Base-by-base conservation (phyloP, 306 rosid species). In the Acacia crassicarpa region DNA sequence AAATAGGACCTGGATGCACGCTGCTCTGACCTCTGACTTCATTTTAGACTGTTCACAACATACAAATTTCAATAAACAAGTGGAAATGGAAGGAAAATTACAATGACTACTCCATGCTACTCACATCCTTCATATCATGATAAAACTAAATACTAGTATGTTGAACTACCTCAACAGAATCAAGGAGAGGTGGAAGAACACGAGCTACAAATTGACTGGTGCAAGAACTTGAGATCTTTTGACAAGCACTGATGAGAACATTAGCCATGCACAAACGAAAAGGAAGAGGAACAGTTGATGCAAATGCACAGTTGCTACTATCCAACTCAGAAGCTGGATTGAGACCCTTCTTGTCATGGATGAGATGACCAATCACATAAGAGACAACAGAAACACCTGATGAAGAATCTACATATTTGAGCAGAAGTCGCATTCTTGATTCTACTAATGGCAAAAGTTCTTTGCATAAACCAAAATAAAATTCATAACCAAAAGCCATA, bases 201-300 rank as follows among this genome's bases (percentile, higher is more conserved):
- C 56, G 87, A 58, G 46, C 80, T 51, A 92, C 94, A 83, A 91
- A 87, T 32, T 33, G 84, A 81, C 87, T 88, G 87, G 82, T 88
- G 58, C 89, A 80, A 23, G 90, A 82, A 77, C 87, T 94, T 11
- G 94, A 81, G 23, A 90, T 84, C 84, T 93, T 95, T 84, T 95
- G 98, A 84, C 94, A 89, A 75, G 94, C 88, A 77, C 97, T 95
- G 84, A 91, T 93, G 67, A 95, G 91, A 81, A 89, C 99, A 92
- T 93, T 95, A 19, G 95, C 98, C 98, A 95, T 90, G 91, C 98
- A 95, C 69, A 93, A 74, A 54, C 84, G 82, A 76, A 89, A 92
- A 44, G 94, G 43, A 63, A 93, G 89, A 76, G 92, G 84, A 80
- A 81, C 32, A 44, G 89, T 81, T 23, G 65, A 82, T 40, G 66